phyloP scores from a whole-genome alignment of 139 green algal species.

The Trebouxia sp. region DNA sequence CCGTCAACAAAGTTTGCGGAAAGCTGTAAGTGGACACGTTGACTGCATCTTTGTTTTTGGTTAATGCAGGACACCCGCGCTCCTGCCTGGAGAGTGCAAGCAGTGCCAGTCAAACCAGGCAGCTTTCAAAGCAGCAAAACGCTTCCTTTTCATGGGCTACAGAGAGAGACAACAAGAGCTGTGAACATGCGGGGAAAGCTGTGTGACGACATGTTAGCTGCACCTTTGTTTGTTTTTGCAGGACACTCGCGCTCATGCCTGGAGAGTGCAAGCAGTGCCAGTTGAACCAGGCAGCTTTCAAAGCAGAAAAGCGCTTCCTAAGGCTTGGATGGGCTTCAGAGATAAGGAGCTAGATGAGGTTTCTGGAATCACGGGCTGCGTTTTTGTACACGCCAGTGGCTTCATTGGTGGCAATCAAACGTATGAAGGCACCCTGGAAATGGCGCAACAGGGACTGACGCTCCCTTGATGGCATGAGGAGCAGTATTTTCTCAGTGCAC shows the following conservation, averaged over 20 bases:
- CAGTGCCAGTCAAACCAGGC: no score
- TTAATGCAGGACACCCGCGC: no score
- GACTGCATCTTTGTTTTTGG: no score
- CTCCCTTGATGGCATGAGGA: no score
- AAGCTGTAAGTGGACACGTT: no score
- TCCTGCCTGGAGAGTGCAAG: no score
- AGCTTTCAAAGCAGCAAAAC: no score
- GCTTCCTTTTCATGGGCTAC: background rate
- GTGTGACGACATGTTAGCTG: no score
- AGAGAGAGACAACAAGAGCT: no score
- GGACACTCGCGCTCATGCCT: slow-evolving; percentile 81
- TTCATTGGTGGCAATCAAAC: slow-evolving; percentile 95
- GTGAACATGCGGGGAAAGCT: no score
- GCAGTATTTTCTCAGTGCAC: no score
- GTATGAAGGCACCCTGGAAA: slow-evolving; percentile 72
- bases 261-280: slow-evolving; percentile 85
- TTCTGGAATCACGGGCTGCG: slow-evolving; percentile 74
- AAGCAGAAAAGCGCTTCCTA: slow-evolving; percentile 80
- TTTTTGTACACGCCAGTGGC: slow-evolving; percentile 91
- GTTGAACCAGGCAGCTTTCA: slow-evolving; percentile 79
- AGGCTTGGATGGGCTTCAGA: slow-evolving; percentile 85
- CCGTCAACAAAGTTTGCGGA: no score
- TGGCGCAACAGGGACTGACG: slow-evolving; percentile 64
- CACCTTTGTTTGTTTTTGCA: background rate
- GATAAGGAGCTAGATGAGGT: slow-evolving; percentile 78